Evolutionary conservation across 257 asterid species (phyloP), one percentile per base, ranked within the genome.

Genomic region (Gentiana macrophylla): DNA sequence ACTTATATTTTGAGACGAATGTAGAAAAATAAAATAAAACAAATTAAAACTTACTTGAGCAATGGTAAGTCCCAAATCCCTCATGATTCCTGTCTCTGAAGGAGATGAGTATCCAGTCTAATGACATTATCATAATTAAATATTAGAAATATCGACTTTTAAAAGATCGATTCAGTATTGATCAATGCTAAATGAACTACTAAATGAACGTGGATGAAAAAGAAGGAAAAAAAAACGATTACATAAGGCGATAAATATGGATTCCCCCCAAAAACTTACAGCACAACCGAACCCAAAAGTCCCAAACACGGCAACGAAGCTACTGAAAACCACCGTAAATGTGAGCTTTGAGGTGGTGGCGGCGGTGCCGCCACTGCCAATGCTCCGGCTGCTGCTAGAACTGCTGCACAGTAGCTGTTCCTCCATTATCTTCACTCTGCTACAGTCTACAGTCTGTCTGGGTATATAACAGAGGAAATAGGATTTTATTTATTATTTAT

Each of bases 61-160:
- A 57, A 57, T 33, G 12, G 62, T 41, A 33, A 57, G 62, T 50
- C 62, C 61, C 45, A 44, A 37, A 32, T 57, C 62, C 45, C 32
- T 37, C 62, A 57, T 57, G 51, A 57, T 57, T 41, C 62, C 62
- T 57, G 52, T 41, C 52, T 57, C 62, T 24, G 62, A 49, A 4
- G 62, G 62, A 45, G 62, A 57, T 33, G 62, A 57, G 44, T 57
- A 57, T 57, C 62, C 62, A 57, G 34, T 7, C 62, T 57, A 51
- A 47, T 13, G 24, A 24, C 24, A 24, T 24, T 24, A 24, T 24
- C 24, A 24, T 24, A 24, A 24, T 24, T 24, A 24, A 24, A 24
- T 24, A 24, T 24, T 24, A 24, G 24, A 24, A 15, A 48, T 12
- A 8, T 48, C 13, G 10, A 15, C 2, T 3, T 9, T 12, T 48